Conservation (phyloP, 257 asterid species). For the Solanum appendiculatum region DNA sequence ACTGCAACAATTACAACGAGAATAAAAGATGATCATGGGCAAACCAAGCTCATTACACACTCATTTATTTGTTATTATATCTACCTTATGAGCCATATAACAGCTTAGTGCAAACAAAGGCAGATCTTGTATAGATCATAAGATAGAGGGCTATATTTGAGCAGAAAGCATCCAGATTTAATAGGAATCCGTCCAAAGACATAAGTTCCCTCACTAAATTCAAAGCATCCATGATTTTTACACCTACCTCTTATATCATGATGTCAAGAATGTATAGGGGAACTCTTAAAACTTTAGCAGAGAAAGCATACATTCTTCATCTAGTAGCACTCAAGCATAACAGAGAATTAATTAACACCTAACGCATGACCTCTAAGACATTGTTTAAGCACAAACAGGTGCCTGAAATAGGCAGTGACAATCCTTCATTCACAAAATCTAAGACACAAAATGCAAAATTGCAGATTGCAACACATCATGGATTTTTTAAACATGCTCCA, state of each 20-base stretch:
- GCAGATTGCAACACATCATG: not conserved
- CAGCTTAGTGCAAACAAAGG: not conserved
- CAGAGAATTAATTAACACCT: not conserved
- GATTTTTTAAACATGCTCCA: not conserved
- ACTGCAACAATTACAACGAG: not conserved
- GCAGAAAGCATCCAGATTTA: not conserved
- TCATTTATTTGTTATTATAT: not conserved
- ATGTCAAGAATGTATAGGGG: not conserved
- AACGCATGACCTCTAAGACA: not conserved
- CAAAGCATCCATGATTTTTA: not conserved
- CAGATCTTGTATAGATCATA: not conserved
- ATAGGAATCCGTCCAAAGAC: not conserved
- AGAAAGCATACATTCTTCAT: not conserved
- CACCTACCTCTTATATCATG: not conserved
- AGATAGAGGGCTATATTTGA: not conserved
- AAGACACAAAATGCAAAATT: not conserved
- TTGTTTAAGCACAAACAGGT: not conserved
- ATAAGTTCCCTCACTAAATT: not conserved
- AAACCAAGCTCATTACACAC: not conserved
- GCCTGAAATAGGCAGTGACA: not conserved
- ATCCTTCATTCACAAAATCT: not conserved
- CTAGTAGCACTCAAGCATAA: not conserved
- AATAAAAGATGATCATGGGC: not conserved
- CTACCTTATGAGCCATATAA: not conserved
- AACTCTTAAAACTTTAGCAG: not conserved